Conservation (phyloP, 176 grass and related monocot genomes). For the Musa schizocarpa region DNA sequence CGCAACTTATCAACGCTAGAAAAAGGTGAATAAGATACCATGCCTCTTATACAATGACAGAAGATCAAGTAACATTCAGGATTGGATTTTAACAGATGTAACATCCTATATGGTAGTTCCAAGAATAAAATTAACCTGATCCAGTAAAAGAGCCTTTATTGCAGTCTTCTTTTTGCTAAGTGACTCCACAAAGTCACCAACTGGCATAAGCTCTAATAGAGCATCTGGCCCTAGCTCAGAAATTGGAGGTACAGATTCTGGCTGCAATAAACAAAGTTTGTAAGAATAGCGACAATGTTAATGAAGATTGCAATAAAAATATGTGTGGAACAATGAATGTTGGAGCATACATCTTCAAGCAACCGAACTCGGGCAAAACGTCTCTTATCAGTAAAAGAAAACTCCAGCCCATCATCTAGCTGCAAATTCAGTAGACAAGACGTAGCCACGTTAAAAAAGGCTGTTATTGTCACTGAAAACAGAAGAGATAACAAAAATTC, state of each 20-base stretch:
- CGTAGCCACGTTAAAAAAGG: neutral
- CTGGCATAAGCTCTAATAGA: constrained; percentile 71
- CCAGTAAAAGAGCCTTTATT: constrained; percentile 84
- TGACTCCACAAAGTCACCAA: constrained; percentile 37
- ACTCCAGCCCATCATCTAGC: constrained; percentile 89
- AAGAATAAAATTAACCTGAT: constrained; percentile 47
- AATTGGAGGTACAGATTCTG: constrained; percentile 72
- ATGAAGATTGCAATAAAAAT: neutral
- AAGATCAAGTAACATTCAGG: neutral
- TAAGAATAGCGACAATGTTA: neutral
- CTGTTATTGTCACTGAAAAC: no score
- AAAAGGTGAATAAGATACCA: neutral
- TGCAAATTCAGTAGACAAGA: constrained; percentile 13
- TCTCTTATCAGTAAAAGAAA: constrained; percentile 96
- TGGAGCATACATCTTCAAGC: constrained; percentile 53
- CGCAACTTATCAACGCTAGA: no score
- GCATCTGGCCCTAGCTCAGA: constrained; percentile 90
- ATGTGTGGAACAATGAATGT: neutral
- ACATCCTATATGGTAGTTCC: neutral
- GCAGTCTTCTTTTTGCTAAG: constrained; percentile 63
- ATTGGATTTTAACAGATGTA: neutral
- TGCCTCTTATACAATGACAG: neutral
- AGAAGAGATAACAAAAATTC: no score
- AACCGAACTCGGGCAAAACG: constrained; percentile 84
- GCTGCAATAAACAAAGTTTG: constrained; percentile 29